Evolutionary conservation across 2,329 filamentous ascomycete species (phyloP).

Genomic region (Penicillium corylophilum): DNA sequence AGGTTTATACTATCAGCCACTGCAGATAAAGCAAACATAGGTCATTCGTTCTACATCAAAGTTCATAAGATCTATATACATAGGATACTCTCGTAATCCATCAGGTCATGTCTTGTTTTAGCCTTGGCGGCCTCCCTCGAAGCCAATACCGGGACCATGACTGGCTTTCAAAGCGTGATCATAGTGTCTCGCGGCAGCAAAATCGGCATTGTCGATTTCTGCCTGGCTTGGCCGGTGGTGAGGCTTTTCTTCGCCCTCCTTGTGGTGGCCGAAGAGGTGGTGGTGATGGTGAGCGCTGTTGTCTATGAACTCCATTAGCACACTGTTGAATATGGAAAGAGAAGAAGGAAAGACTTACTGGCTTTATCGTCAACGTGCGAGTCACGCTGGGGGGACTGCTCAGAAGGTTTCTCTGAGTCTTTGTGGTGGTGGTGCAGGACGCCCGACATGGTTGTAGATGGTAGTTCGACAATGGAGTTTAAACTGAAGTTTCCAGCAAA

Average conservation of each 20-base stretch:
- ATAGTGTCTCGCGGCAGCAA: neutral
- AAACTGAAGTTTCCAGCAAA: neutral
- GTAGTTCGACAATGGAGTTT: neutral
- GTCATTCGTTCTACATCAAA: neutral
- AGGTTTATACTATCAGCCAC: neutral
- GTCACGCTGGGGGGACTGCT: neutral
- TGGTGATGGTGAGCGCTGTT: neutral
- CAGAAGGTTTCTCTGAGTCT: neutral
- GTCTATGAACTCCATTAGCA: neutral
- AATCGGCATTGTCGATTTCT: neutral
- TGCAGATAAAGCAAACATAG: neutral
- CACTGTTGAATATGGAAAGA: neutral
- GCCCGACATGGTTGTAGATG: neutral
- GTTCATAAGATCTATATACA: neutral
- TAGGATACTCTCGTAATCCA: neutral
- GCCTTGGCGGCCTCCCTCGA: neutral
- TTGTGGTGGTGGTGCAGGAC: neutral
- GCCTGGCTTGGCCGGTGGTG: neutral
- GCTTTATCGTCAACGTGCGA: neutral
- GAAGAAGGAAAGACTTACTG: neutral
- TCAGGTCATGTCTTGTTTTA: neutral
- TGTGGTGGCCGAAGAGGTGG: neutral
- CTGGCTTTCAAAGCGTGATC: neutral
- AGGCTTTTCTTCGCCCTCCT: neutral
- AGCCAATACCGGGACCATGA: neutral